phyloP scores from a whole-genome alignment of 257 asterid genomes.

The Primulina huaijiensis region DNA sequence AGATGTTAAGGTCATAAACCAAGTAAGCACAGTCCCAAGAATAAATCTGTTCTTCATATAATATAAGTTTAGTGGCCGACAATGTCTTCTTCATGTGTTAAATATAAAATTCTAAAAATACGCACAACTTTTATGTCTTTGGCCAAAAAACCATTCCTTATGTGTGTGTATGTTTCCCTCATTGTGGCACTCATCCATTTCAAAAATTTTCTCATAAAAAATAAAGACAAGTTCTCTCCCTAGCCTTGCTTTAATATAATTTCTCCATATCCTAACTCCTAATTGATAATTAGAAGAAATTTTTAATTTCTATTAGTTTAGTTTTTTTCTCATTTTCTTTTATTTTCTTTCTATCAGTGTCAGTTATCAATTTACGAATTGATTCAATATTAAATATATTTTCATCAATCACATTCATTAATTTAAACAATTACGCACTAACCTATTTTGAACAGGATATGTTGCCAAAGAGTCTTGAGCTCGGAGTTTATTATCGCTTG shows the following conservation, averaged over 20 bases:
- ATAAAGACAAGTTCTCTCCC: not conserved
- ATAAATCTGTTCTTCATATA: not conserved
- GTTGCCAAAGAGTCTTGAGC: not conserved
- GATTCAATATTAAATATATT: too few relatives aligned
- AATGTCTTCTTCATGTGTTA: not conserved
- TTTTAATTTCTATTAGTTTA: not conserved
- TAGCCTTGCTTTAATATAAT: not conserved
- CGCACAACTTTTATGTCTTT: not conserved
- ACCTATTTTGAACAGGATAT: not conserved
- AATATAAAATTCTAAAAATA: too few relatives aligned
- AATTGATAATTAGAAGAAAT: not conserved
- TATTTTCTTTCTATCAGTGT: not conserved
- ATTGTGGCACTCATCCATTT: not conserved
- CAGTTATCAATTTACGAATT: not conserved
- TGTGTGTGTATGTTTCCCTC: not conserved
- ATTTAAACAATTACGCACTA: too few relatives aligned
- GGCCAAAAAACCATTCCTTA: not conserved
- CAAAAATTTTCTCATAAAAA: not conserved
- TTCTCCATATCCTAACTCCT: not conserved
- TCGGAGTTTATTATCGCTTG: not conserved
- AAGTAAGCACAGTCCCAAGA: not conserved
- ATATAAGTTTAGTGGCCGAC: not conserved
- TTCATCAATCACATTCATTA: too few relatives aligned
- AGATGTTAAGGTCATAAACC: not conserved
- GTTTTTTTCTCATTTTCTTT: too few relatives aligned